Percentiles rank a stretch among this genome's conserved stretches.
Conservation (phyloP, 192 early-diverging fungal genomes). For the Coemansia sp. region DNA sequence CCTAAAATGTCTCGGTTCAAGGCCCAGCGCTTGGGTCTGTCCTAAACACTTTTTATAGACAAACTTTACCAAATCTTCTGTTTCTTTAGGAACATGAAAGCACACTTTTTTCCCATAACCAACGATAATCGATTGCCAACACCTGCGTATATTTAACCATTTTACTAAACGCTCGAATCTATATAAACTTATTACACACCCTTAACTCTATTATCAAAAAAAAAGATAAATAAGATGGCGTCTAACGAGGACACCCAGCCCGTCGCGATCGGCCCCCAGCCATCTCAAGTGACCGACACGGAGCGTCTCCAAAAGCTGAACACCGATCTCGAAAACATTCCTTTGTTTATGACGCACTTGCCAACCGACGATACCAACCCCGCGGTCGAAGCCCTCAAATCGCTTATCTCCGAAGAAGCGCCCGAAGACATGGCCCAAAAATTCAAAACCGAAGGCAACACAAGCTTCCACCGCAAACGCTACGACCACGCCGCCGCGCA, state of each 20-base stretch:
- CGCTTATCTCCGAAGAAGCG: conserved; percentile 86
- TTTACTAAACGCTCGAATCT: no score
- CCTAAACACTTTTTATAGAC: not conserved
- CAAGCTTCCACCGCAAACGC: conserved; percentile 73
- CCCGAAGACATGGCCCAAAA: conserved; percentile 89
- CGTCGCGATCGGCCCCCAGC: conserved; percentile 18
- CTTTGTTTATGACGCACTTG: conserved; percentile 89
- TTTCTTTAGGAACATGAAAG: no score
- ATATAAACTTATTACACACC: no score
- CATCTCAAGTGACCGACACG: conserved; percentile 13
- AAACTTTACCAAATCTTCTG: no score
- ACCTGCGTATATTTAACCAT: no score
- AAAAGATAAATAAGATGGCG: no score
- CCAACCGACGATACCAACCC: conserved; percentile 75
- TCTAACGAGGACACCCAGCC: no score
- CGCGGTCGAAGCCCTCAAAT: conserved; percentile 77
- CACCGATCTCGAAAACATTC: conserved; percentile 69
- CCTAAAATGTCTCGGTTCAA: conserved; percentile 56
- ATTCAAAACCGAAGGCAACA: conserved; percentile 97
- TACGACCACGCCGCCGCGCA: conserved; percentile 77
- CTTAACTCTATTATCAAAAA: no score
- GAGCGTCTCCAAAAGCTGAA: conserved; percentile 52
- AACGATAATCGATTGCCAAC: no score
- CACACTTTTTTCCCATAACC: no score
- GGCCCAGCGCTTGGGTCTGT: conserved; percentile 37